phyloP scores from a whole-genome alignment of 2,329 filamentous ascomycete genomes.

The Venturia aucupariae region DNA sequence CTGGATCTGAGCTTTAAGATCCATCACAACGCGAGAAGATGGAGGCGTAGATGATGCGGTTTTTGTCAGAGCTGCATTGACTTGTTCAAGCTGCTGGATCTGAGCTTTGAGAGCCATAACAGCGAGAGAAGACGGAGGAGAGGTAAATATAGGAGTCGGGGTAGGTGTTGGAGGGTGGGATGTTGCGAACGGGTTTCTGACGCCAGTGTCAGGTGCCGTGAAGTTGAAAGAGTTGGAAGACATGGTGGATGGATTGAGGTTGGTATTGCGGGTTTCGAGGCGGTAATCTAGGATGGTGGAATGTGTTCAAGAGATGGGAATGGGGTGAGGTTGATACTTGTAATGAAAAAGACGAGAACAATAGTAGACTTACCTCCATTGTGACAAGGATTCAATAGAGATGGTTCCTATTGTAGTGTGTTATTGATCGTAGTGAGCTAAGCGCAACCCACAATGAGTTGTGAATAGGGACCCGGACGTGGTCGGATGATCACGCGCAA shows the following conservation, averaged over 20 bases:
- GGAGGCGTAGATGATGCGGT: no score
- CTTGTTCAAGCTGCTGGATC: no score
- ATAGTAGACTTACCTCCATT: constrained; percentile 7
- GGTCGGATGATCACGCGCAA: background rate
- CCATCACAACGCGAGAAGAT: background rate
- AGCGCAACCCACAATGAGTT: background rate
- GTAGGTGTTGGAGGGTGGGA: background rate
- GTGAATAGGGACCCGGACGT: background rate
- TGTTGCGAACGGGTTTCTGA: background rate
- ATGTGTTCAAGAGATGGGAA: background rate
- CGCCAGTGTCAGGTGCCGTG: background rate
- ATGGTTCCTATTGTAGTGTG: background rate
- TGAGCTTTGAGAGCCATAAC: no score
- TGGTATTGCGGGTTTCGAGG: background rate
- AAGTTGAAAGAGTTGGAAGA: background rate
- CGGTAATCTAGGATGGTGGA: background rate
- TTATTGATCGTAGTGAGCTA: background rate
- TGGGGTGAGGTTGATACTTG: background rate
- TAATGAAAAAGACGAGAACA: background rate
- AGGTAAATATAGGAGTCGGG: background rate
- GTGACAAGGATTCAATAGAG: background rate
- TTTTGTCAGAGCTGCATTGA: no score
- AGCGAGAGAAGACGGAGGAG: background rate
- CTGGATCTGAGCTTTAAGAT: background rate
- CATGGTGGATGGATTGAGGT: background rate